Conservation (phyloP, 2,329 filamentous ascomycete species). For the Aspergillus costaricaensis region DNA sequence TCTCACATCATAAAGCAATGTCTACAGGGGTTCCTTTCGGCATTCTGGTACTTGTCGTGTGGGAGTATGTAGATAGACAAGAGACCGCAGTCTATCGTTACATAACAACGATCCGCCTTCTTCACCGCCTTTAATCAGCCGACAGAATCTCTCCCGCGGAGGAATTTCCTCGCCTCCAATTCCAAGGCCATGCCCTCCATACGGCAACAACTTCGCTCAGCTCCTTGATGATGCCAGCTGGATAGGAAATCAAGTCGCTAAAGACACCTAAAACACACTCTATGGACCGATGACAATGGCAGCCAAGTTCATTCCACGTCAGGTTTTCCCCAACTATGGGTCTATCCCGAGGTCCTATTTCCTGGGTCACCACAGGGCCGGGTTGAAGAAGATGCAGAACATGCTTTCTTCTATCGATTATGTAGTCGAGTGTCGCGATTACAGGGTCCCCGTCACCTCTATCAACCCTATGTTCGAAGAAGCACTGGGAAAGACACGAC, state of each 20-base stretch:
- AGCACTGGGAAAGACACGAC: constrained; percentile 68
- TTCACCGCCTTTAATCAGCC: constrained; percentile 8
- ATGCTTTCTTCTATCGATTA: constrained; percentile 79
- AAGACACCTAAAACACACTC: not conserved
- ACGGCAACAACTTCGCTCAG: not conserved
- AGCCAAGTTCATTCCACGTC: constrained; percentile 69
- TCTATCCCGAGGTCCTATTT: constrained; percentile 89
- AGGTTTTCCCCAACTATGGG: constrained; percentile 69
- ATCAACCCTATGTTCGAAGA: constrained; percentile 88
- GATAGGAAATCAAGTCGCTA: not conserved
- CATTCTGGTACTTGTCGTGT: no score
- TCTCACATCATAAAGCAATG: no score
- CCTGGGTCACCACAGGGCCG: constrained; percentile 86
- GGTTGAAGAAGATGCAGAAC: constrained; percentile 77
- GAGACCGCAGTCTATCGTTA: not conserved
- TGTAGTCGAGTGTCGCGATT: constrained; percentile 92
- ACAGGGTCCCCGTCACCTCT: constrained; percentile 83
- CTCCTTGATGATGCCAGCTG: constrained; percentile 7
- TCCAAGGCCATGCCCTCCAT: not conserved
- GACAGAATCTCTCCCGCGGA: constrained; percentile 1
- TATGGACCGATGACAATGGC: constrained; percentile 21
- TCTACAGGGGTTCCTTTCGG: no score
- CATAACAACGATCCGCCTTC: constrained; percentile 4
- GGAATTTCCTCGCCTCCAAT: not conserved
- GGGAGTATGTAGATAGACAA: no score